Evolutionary conservation across 1,139 yeast species (phyloP), one percentile per base, ranked within the genome.

Genomic region (Blastobotrys apis): DNA sequence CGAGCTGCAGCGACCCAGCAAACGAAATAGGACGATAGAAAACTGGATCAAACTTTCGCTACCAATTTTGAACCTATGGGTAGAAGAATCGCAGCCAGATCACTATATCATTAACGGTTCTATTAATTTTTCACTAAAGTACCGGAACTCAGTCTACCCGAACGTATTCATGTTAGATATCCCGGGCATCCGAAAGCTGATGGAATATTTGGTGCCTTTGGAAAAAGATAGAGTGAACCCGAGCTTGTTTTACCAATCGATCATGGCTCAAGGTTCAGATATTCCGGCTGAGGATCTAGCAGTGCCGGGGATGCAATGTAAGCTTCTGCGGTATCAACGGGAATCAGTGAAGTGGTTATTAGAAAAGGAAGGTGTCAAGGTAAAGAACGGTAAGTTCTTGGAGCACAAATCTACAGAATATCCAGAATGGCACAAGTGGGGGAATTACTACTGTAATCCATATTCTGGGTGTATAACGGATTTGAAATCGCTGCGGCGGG

Each of bases 271-370:
- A 17, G 10, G 17, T 2, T 6, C n/a, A 22, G 26, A 23, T 25
- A 38, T 29, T n/a, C 26, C 19, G 15, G 15, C n/a, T 9, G 35
- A 23, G 10, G 37, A 27, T 8, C 31, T 55, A 10, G 37, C 42
- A 10, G 48, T 54, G 4, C 75, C 79, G 0, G 78, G 73, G 33
- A 61, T 81, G 15, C 72, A 68, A 22, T 71, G 81, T 0, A 64
- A 66, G 4, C 63, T 81, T 10, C 60, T 81, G 19, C 68, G 69
- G 5, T 85, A 81, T 51, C 95, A 85, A 57, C 66, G 72, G 4
- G 77, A 74, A 41, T 73, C 92, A 0, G 75, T 85, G 0, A 61
- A 69, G 21, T 85, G 94, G 94, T 66, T 82, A 52, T 60, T 85
- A 5, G 52, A 65, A 0, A 72, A 71, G 49, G 95, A 85, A 57